Percentiles rank a stretch among this genome's conserved stretches.
Evolutionary conservation across 2,329 filamentous ascomycete genomes (phyloP).

Genomic region (Colletotrichum tabaci): DNA sequence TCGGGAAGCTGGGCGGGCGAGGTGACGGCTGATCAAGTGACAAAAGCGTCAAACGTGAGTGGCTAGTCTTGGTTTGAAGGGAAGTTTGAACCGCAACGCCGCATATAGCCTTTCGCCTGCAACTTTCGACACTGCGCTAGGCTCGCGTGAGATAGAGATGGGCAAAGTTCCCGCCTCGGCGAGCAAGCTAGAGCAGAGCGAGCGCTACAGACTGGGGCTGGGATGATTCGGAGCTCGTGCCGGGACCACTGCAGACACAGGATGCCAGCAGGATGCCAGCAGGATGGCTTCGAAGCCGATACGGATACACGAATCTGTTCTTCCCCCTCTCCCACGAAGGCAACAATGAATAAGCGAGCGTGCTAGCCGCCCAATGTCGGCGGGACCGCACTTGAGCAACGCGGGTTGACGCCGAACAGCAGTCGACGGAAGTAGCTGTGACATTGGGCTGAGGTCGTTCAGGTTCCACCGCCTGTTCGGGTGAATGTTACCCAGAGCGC

Average conservation of each 20-base stretch:
- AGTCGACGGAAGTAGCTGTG: constrained; percentile 12
- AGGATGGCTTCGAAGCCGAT: background rate
- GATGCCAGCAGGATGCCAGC: background rate
- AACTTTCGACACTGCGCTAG: constrained; percentile 27
- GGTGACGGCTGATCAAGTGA: constrained; percentile 38
- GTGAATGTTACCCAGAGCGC: constrained; percentile 26
- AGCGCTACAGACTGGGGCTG: background rate
- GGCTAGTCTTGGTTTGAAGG: constrained; percentile 22
- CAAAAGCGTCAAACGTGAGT: constrained; percentile 35
- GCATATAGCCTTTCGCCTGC: constrained; percentile 35
- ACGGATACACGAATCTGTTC: background rate
- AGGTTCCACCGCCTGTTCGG: constrained; percentile 37
- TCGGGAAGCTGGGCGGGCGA: constrained; percentile 25
- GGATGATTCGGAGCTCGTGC: constrained; percentile 5
- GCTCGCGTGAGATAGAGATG: constrained; percentile 37
- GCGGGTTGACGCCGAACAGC: background rate
- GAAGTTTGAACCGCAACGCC: constrained; percentile 33
- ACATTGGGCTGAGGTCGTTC: constrained; percentile 24
- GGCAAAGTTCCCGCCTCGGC: constrained; percentile 38
- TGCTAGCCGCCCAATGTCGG: background rate
- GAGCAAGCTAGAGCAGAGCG: constrained; percentile 30
- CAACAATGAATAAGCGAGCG: background rate
- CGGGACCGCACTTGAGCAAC: constrained; percentile 1
- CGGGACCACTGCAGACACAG: background rate
- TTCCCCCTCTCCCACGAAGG: background rate